These are phyloP conservation scores for Solanum piurae DNA, from an alignment of 257 asterid genomes.

Conservation along the genomic window DNA sequence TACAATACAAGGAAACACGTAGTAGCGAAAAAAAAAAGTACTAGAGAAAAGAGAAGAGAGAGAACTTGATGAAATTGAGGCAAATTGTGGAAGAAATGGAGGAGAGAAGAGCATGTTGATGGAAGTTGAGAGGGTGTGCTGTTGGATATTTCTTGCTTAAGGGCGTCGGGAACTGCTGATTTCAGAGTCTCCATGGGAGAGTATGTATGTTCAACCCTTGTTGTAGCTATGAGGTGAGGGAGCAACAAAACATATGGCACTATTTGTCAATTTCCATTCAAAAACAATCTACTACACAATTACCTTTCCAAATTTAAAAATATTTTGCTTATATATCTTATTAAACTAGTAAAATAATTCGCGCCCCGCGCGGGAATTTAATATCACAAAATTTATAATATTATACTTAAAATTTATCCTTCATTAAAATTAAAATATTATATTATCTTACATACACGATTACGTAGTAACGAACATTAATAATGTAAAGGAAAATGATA, in stretches of 20 bases:
- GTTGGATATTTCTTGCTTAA: slow-evolving; percentile 33
- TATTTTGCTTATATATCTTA: too few species aligned
- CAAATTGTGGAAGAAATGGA: slow-evolving; percentile 37
- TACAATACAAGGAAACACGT: background rate
- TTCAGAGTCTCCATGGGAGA: slow-evolving; percentile 73
- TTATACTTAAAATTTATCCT: too few species aligned
- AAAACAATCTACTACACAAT: background rate
- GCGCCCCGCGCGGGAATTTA: too few species aligned
- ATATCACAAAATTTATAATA: too few species aligned
- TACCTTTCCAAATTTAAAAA: too few species aligned
- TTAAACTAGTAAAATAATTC: too few species aligned
- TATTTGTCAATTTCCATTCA: background rate
- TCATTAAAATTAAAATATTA: too few species aligned
- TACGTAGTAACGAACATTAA: too few species aligned
- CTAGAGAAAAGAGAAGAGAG: background rate
- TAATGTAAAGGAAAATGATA: too few species aligned
- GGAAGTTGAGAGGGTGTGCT: slow-evolving; percentile 38
- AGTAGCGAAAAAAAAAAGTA: background rate
- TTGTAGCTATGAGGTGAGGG: background rate
- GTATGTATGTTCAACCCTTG: background rate
- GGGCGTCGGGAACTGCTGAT: slow-evolving; percentile 46
- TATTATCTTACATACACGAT: too few species aligned
- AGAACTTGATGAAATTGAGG: slow-evolving; percentile 69
- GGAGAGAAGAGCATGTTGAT: slow-evolving; percentile 58
- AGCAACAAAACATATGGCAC: background rate